Evolutionary conservation across 306 rosid genomes (phyloP).

Genomic region (Bauhinia variegata): DNA sequence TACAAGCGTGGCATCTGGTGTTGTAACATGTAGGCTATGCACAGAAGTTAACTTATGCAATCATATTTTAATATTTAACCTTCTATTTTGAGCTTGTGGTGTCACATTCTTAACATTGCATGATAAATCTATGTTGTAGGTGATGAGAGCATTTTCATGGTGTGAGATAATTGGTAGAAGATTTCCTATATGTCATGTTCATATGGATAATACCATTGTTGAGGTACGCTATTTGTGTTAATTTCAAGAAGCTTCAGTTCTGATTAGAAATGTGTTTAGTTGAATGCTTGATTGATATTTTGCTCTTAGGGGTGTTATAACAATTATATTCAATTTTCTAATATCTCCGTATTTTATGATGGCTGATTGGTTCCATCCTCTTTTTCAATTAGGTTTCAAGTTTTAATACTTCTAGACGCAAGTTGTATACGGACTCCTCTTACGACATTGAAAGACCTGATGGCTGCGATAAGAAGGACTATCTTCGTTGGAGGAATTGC

Average conservation of each 20-base stretch:
- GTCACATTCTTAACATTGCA: conserved; percentile 29
- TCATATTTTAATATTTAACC: conserved; percentile 22
- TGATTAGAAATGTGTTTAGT: conserved; percentile 5
- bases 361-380: not conserved
- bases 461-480: conserved; percentile 67
- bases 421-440: conserved; percentile 28
- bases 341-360: conserved; percentile 29
- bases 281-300: conserved; percentile 7
- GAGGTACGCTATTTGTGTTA: conserved; percentile 61
- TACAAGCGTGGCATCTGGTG: not conserved
- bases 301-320: not conserved
- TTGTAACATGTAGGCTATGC: not conserved
- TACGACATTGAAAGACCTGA: conserved; percentile 44
- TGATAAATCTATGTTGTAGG: conserved; percentile 53
- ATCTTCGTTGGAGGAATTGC: conserved; percentile 84
- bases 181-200: conserved; percentile 94
- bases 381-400: conserved; percentile 76
- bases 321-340: not conserved
- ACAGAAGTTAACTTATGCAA: conserved; percentile 11
- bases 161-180: conserved; percentile 84
- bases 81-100: conserved; percentile 19
- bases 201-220: conserved; percentile 59
- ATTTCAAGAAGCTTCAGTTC: conserved; percentile 8
- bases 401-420: conserved; percentile 57
- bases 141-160: conserved; percentile 75